These are phyloP conservation scores for Magnusiomyces tetraspermus DNA, from an alignment of 1,139 yeast species.

Conservation along the genomic window DNA sequence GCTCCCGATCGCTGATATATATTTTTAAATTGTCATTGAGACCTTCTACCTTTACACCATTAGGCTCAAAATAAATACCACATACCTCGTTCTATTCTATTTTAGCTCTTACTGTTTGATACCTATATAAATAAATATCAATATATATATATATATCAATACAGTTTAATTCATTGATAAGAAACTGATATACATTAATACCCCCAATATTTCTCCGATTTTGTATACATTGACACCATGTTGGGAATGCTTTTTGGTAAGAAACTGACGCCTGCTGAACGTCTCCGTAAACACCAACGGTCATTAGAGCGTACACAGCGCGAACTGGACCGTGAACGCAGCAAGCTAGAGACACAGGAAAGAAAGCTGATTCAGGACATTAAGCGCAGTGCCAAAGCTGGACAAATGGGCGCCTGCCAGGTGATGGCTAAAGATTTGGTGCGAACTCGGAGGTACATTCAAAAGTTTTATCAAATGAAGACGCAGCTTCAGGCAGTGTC, in stretches of 20 bases:
- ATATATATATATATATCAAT: no score
- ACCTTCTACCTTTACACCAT: no score
- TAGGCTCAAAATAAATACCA: no score
- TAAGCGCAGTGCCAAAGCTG: conserved; percentile 81
- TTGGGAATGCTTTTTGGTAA: conserved; percentile 52
- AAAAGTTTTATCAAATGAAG: conserved; percentile 87
- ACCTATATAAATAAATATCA: no score
- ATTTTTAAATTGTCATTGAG: no score
- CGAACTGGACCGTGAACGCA: conserved; percentile 78
- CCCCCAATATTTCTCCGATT: no score
- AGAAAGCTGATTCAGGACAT: conserved; percentile 78
- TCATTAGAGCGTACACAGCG: conserved; percentile 91
- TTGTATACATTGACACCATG: not conserved
- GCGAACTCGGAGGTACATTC: conserved; percentile 68
- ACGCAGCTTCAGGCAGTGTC: conserved; percentile 93
- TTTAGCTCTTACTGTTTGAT: no score
- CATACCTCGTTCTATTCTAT: no score
- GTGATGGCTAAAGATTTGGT: conserved; percentile 93
- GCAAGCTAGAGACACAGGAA: conserved; percentile 82
- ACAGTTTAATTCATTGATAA: no score
- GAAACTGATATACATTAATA: no score
- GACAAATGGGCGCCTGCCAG: conserved; percentile 82
- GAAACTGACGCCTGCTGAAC: conserved; percentile 86
- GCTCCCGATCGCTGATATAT: no score
- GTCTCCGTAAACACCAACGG: conserved; percentile 88